Evolutionary conservation across 2,329 filamentous ascomycete genomes (phyloP).

Genomic region (Coniochaeta sp.): DNA sequence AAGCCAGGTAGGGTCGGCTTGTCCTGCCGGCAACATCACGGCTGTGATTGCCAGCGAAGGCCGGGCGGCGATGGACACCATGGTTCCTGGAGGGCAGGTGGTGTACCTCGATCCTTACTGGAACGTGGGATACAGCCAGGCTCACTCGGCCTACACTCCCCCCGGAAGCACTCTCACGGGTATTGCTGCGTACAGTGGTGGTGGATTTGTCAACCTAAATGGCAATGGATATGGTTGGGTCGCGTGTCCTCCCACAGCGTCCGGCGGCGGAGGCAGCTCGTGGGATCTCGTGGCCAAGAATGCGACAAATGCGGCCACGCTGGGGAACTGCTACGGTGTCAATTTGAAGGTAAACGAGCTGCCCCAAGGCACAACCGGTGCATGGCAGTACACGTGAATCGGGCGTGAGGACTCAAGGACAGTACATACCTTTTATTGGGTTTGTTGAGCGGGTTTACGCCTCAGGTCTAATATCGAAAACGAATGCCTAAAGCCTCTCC

Average conservation of each 20-base stretch:
- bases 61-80: slow-evolving; percentile 16
- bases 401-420: too few species aligned
- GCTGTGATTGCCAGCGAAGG: slow-evolving; percentile 14
- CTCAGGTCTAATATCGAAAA: too few species aligned
- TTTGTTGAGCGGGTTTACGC: too few species aligned
- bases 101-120: slow-evolving; percentile 20
- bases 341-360: slow-evolving; percentile 19
- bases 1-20: slow-evolving; percentile 13
- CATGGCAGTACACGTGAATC: slow-evolving; percentile 21
- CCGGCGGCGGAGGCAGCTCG: slow-evolving; percentile 10
- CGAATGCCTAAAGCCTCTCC: too few species aligned
- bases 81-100: slow-evolving; percentile 24
- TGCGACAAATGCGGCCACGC: slow-evolving; percentile 13
- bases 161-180: slow-evolving; percentile 16
- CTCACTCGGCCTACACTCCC: slow-evolving; percentile 23
- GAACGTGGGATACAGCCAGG: slow-evolving; percentile 24
- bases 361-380: slow-evolving; percentile 13
- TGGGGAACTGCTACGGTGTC: slow-evolving; percentile 15
- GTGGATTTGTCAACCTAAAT: slow-evolving; percentile 25
- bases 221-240: slow-evolving; percentile 21
- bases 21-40: slow-evolving; percentile 20
- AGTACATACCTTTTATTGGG: too few species aligned
- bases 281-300: slow-evolving; percentile 20
- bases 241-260: slow-evolving; percentile 18
- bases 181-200: slow-evolving; percentile 20